Evolutionary conservation across 495 filamentous ascomycete species (phyloP), one percentile per base, ranked within the genome.

Genomic region (Talaromyces nanjingensis): DNA sequence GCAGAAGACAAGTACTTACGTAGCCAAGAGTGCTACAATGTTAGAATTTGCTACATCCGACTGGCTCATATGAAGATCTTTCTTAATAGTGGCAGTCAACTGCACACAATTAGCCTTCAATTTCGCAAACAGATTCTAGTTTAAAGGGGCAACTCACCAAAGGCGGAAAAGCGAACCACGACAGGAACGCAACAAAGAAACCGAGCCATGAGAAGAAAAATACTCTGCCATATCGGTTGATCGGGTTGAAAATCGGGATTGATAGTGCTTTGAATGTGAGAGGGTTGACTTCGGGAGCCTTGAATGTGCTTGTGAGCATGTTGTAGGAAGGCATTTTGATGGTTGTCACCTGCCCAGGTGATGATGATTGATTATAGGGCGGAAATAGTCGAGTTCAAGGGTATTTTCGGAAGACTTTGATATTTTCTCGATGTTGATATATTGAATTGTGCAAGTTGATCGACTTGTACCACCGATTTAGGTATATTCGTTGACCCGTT

Each of bases 121-220:
- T 5, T 45, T 45, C 20, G 3, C 18, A 25, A 9, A 54, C 49
- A 25, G 6, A 9, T 9, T 34, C 33, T 3, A 34, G 8, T 34
- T 9, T 16, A 22, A 7, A 22, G 9, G 45, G 7, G 27, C 62
- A 11, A 79, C 87, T 76, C 79, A 92, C 88, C 78, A 94, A 71
- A 68, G 91, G 91, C 62, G 91, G 90, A 77, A 93, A 93, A 1
- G 91, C 85, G 75, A 84, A 85, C 82, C 93, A 98, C 2, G 91
- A 93, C 76, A 91, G 89, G 79, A 98, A 98, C 22, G 92, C 91
- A 63, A 97, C 86, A 87, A 97, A 91, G 77, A 98, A 98, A 8
- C 93, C 93, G 57, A 91, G 84, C 89, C 93, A 97, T 0, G 92
- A 91, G 77, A 97, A 96, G 81, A 92, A 91, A 74, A 96, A 97